Conservation (phyloP, 192 early-diverging fungal species). For the Backusella luteola region DNA sequence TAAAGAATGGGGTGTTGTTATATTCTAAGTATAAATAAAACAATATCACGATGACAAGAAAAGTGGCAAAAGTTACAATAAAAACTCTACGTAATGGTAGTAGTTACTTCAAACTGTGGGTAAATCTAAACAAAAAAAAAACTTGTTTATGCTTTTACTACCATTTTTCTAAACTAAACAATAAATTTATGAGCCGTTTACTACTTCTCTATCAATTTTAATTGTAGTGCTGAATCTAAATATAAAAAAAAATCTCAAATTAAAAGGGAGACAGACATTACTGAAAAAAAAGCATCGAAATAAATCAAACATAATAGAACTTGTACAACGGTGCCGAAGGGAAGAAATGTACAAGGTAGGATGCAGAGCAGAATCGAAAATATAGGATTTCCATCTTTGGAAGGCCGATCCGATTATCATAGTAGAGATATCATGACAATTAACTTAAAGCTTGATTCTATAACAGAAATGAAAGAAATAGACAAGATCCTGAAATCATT, state of each 20-base stretch:
- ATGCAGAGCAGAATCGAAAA: slow-evolving; percentile 3
- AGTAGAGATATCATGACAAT: background rate
- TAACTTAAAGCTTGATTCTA: background rate
- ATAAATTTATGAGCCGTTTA: slow-evolving; percentile 4
- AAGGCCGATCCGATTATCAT: slow-evolving; percentile 2
- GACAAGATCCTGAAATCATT: background rate
- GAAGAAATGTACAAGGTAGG: background rate
- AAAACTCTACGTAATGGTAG: background rate
- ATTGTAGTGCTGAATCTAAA: slow-evolving; percentile 1
- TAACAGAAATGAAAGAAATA: background rate
- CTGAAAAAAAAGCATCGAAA: background rate
- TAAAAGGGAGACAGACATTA: background rate
- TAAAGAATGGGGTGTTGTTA: background rate
- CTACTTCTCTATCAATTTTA: slow-evolving; percentile 2
- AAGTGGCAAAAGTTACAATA: background rate
- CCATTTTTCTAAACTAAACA: background rate
- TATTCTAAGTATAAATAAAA: slow-evolving; percentile 4
- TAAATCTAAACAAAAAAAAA: background rate
- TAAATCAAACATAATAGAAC: background rate
- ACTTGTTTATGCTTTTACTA: background rate
- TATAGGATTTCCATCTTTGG: slow-evolving; percentile 5
- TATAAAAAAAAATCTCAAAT: slow-evolving; percentile 5
- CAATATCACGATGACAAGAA: background rate
- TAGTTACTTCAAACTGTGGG: background rate
- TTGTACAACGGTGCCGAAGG: background rate